Evolutionary conservation across 2,329 filamentous ascomycete species (phyloP), one percentile per base, ranked within the genome.

Genomic region (Pyrenophora tritici-repentis): DNA sequence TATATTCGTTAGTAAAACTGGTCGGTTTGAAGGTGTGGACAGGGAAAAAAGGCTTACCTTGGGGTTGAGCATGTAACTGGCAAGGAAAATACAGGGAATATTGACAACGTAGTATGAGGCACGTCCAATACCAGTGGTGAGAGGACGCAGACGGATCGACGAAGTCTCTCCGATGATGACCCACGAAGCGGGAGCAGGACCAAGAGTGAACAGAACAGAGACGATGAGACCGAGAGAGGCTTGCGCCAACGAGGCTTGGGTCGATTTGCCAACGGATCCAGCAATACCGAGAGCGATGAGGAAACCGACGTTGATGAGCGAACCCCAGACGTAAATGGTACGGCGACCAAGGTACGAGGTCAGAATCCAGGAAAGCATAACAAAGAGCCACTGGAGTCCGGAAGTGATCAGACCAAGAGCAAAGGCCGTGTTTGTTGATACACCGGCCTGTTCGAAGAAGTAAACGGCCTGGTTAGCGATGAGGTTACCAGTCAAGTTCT

Each of bases 141-240:
- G 73, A 39, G 85, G 82, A 40, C 85, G 71, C 24, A 88, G 84
- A 55, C 85, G 84, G 47, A 87, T 80, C 42, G 85, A 75, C 0
- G 85, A 86, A 2, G 85, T 87, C 71, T 88, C 85, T 59, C 81
- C 84, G 39, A 88, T 87, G 59, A 87, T 85, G 73, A 84, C 82
- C 80, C 81, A 88, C 8, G 85, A 86, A 34, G 82, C 81, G 39
- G 85, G 85, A 2, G 83, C 85, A 20, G 83, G 83, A 59, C 82
- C 83, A 13, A 85, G 70, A 35, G 80, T 82, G 75, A 86, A 89
- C 26, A 86, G 72, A 48, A 88, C 82, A 22, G 85, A 87, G 63
- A 88, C 77, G 59, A 87, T 84, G 44, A 88, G 75, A 56, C 85
- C 85, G 18, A 88, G 74, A 6, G 80, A 82, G 7, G 85, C 85